phyloP scores from a whole-genome alignment of 495 filamentous ascomycete species.

The Cercophora newfieldiana region DNA sequence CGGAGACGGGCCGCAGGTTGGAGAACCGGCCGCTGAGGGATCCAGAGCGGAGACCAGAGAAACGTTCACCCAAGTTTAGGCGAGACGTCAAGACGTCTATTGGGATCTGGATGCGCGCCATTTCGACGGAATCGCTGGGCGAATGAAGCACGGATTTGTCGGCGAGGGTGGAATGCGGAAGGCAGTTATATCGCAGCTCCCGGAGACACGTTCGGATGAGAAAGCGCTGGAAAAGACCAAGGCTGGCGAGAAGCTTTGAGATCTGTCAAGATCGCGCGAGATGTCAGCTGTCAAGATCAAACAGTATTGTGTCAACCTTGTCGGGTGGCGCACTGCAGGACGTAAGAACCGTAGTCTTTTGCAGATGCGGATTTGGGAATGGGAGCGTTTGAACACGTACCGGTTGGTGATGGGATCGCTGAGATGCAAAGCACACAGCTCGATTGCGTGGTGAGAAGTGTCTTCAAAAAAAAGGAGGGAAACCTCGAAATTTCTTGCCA shows the following conservation, averaged over 20 bases:
- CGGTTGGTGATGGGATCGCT: background rate
- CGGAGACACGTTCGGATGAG: background rate
- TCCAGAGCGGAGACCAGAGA: constrained; percentile 74
- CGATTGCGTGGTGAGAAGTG: background rate
- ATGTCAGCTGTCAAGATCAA: constrained; percentile 22
- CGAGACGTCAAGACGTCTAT: constrained; percentile 88
- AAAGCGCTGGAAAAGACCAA: background rate
- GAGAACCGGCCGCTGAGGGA: constrained; percentile 80
- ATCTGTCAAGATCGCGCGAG: constrained; percentile 36
- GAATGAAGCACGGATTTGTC: background rate
- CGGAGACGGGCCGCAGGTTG: constrained; percentile 86
- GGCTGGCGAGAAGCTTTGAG: constrained; percentile 1
- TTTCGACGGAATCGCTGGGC: constrained; percentile 41
- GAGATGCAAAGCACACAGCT: background rate
- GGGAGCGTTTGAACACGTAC: constrained; percentile 1
- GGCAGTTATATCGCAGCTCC: background rate
- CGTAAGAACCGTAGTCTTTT: background rate
- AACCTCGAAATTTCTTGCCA: constrained; percentile 19
- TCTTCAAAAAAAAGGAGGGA: constrained; percentile 3
- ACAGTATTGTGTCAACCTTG: background rate
- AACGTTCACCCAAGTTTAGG: constrained; percentile 70
- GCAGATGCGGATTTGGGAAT: background rate
- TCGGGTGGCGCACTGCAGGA: background rate
- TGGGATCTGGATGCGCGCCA: constrained; percentile 89
- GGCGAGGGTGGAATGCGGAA: background rate